Evolutionary conservation across 306 rosid genomes (phyloP).

Genomic region (Lithocarpus polystachyus): DNA sequence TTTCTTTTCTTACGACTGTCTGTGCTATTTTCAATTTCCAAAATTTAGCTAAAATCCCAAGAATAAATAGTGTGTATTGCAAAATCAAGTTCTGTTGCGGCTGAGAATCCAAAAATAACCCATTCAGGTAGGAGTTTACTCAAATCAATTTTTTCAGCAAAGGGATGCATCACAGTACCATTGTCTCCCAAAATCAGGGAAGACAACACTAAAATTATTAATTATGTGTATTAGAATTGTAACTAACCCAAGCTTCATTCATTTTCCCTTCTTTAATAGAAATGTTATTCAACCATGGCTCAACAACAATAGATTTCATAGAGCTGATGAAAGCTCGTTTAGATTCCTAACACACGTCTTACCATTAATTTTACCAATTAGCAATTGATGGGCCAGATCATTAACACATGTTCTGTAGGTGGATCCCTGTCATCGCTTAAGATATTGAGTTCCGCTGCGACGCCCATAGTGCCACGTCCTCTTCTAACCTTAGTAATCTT

Average conservation of each 20-base stretch:
- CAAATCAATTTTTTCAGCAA: background rate
- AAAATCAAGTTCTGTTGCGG: background rate
- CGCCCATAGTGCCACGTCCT: too few relatives aligned
- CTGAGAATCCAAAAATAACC: slow-evolving; percentile 38
- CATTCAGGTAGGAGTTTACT: slow-evolving; percentile 12
- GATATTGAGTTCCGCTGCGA: too few relatives aligned
- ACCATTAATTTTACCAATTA: too few relatives aligned
- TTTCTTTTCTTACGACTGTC: background rate
- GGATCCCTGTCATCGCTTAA: too few relatives aligned
- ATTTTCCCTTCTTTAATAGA: background rate
- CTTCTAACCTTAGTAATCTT: too few relatives aligned
- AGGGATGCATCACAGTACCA: background rate
- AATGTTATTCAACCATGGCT: background rate
- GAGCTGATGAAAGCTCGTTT: background rate
- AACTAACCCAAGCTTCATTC: slow-evolving; percentile 18
- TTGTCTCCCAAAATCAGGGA: slow-evolving; percentile 18
- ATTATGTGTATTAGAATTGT: too few relatives aligned
- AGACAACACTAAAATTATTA: slow-evolving; percentile 13
- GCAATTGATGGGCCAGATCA: too few relatives aligned
- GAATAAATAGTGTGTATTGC: background rate
- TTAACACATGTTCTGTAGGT: too few relatives aligned
- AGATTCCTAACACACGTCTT: too few relatives aligned
- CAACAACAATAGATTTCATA: too few relatives aligned
- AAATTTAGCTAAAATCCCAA: background rate
- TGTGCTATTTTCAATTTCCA: background rate